Evolutionary conservation across 768 basidiomycete species (phyloP).

Genomic region (Pleurotus platypus): DNA sequence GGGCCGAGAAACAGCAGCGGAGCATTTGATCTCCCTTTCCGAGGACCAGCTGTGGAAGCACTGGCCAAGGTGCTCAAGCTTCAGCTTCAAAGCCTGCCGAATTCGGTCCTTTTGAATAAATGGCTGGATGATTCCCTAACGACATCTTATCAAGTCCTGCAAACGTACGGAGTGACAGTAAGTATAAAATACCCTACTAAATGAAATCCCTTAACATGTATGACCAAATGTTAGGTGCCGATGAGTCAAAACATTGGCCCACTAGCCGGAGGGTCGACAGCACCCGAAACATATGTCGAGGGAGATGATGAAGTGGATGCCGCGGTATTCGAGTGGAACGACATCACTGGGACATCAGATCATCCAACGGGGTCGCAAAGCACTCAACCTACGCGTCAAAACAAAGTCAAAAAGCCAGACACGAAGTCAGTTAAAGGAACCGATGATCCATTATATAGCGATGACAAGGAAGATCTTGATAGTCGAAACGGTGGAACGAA

Average conservation of each 20-base stretch:
- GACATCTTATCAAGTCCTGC: neutral
- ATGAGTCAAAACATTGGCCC: neutral
- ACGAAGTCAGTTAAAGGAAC: slow-evolving; percentile 2
- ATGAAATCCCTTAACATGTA: neutral
- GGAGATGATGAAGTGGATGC: too few species aligned
- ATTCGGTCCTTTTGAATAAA: slow-evolving; percentile 5
- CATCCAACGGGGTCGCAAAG: too few species aligned
- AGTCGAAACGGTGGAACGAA: neutral
- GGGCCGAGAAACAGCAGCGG: neutral
- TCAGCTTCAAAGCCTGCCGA: slow-evolving; percentile 1
- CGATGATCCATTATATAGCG: slow-evolving; percentile 1
- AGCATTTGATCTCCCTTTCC: neutral
- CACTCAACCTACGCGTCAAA: too few species aligned
- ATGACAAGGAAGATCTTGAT: neutral
- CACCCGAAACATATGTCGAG: too few species aligned
- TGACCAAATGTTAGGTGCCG: neutral
- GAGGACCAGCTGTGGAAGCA: slow-evolving; percentile 4
- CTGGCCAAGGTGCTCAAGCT: slow-evolving; percentile 3
- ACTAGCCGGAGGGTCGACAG: neutral
- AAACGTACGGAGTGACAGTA: neutral
- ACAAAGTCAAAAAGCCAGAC: slow-evolving; percentile 4
- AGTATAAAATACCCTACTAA: neutral
- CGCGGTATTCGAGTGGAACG: too few species aligned
- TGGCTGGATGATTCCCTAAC: slow-evolving; percentile 3
- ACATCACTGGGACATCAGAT: too few species aligned